Evolutionary conservation across 306 rosid genomes (phyloP).

Genomic region (Lathyrus oleraceus): DNA sequence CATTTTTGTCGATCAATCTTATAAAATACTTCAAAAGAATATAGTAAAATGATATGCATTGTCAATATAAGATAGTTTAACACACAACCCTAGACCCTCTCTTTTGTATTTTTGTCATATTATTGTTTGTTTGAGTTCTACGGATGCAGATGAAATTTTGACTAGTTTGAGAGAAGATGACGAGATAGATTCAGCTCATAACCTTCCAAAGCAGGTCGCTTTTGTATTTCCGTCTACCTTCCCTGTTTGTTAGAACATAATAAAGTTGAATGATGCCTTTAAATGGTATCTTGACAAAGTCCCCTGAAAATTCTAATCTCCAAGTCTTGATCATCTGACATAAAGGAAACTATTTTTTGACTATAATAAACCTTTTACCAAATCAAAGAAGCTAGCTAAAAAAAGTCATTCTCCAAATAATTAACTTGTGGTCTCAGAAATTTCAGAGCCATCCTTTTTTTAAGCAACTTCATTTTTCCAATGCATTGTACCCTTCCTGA

Average conservation of each 20-base stretch:
- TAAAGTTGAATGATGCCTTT: neutral
- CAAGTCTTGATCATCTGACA: neutral
- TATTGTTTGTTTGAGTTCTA: neutral
- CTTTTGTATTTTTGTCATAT: neutral
- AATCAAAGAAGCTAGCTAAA: neutral
- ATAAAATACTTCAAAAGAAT: too few species aligned
- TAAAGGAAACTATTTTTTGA: neutral
- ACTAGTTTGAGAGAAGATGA: too few species aligned
- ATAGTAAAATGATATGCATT: too few species aligned
- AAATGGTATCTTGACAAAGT: neutral
- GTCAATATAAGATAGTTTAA: too few species aligned
- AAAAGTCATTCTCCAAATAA: neutral
- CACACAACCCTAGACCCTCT: too few species aligned
- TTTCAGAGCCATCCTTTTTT: neutral
- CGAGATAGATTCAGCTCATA: neutral
- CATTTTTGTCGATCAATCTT: too few species aligned
- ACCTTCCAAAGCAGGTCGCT: neutral
- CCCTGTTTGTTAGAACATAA: neutral
- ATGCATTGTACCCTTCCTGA: neutral
- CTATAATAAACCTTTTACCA: neutral
- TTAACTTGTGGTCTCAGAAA: too few species aligned
- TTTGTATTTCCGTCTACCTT: too few species aligned
- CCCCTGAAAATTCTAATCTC: neutral
- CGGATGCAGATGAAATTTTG: neutral
- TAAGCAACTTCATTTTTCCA: neutral